A percentile compares a stretch with the other conserved stretches of the same genome.
phyloP scores from a whole-genome alignment of 1,139 yeast genomes.

The Sugiyamaella pinicola region DNA sequence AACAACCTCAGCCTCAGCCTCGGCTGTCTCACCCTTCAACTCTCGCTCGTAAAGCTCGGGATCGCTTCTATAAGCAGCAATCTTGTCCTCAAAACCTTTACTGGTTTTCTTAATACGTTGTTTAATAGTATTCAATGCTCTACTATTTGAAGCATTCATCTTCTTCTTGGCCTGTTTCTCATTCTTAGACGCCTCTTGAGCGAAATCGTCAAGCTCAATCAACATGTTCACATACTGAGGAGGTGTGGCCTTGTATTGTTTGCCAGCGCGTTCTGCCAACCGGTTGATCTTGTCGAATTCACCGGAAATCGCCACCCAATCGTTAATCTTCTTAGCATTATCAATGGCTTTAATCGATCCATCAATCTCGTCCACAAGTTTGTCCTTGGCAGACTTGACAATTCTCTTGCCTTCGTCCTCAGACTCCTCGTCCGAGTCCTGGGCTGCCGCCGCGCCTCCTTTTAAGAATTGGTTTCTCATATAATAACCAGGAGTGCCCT shows the following conservation, averaged over 20 bases:
- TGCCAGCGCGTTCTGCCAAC: constrained; percentile 65
- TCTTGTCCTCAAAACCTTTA: constrained; percentile 63
- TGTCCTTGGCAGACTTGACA: constrained; percentile 92
- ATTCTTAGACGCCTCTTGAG: constrained; percentile 57
- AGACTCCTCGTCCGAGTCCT: constrained; percentile 54
- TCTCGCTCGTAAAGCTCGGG: constrained; percentile 74
- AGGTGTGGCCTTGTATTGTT: constrained; percentile 74
- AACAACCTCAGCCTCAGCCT: constrained; percentile 11
- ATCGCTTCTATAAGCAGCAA: constrained; percentile 62
- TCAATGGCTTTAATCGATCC: constrained; percentile 68
- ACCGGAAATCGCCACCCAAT: constrained; percentile 72
- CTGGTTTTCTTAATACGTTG: constrained; percentile 85
- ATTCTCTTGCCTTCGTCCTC: constrained; percentile 70
- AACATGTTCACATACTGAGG: constrained; percentile 67
- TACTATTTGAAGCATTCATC: constrained; percentile 79
- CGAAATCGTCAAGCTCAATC: constrained; percentile 71
- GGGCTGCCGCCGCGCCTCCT: constrained; percentile 40
- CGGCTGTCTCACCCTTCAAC: constrained; percentile 38
- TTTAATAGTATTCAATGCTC: constrained; percentile 83
- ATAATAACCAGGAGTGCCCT: constrained; percentile 57
- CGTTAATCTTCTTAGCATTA: constrained; percentile 67
- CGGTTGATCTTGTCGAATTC: constrained; percentile 82
- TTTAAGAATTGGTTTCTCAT: constrained; percentile 55
- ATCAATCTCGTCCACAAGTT: constrained; percentile 84
- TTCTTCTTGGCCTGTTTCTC: constrained; percentile 66